phyloP scores from a whole-genome alignment of 768 basidiomycete species.

The Tylopilus balloui region DNA sequence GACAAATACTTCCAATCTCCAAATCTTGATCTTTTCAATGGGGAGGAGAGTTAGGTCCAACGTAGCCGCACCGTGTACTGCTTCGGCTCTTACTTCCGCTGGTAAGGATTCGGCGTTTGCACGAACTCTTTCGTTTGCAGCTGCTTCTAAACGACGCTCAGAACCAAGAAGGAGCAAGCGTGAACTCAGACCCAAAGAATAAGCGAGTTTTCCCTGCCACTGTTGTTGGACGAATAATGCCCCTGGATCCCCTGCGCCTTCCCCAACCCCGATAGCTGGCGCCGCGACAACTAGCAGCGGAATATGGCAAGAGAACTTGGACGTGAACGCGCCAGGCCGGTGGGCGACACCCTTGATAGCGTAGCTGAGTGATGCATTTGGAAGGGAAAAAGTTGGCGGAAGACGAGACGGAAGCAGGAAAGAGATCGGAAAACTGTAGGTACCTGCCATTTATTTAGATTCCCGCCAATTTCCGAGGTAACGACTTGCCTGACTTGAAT shows the following conservation, averaged over 20 bases:
- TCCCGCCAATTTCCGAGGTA: neutral
- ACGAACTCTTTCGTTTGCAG: neutral
- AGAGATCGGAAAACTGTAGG: constrained; percentile 93
- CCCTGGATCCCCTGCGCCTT: constrained; percentile 55
- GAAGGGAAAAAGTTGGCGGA: constrained; percentile 74
- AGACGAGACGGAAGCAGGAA: constrained; percentile 78
- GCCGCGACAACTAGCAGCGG: constrained; percentile 74
- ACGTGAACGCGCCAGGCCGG: constrained; percentile 80
- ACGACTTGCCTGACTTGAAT: constrained; percentile 72
- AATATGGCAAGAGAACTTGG: constrained; percentile 64
- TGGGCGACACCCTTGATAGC: constrained; percentile 77
- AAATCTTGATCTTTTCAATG: constrained; percentile 78
- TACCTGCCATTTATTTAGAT: constrained; percentile 46
- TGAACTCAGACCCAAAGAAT: constrained; percentile 71
- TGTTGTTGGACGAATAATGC: constrained; percentile 80
- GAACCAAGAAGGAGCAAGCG: constrained; percentile 81
- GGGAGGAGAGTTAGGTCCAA: constrained; percentile 82
- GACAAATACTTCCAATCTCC: constrained; percentile 64
- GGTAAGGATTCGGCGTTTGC: neutral
- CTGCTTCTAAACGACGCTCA: constrained; percentile 2
- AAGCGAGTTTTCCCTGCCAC: constrained; percentile 89
- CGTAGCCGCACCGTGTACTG: constrained; percentile 54
- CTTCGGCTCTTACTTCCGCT: constrained; percentile 10
- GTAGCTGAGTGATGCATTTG: constrained; percentile 77
- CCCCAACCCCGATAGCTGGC: constrained; percentile 79